These are phyloP conservation scores for Raffaelea ambrosiae DNA, from an alignment of 2,329 filamentous ascomycete genomes.

Conservation along the genomic window DNA sequence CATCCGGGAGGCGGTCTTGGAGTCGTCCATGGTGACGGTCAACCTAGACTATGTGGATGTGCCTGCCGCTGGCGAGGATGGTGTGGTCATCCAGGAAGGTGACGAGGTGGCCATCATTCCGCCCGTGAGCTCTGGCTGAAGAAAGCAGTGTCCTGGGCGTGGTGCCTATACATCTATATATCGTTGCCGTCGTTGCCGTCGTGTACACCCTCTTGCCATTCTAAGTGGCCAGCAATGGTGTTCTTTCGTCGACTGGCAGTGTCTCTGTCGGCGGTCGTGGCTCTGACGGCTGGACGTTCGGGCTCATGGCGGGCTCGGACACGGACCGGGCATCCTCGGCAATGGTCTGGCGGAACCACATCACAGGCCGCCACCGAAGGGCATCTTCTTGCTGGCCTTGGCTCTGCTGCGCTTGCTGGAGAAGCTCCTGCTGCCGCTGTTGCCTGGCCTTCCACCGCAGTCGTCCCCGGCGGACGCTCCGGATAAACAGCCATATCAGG, in stretches of 20 bases:
- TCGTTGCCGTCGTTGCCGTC: too few relatives aligned
- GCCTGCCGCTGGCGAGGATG: slow-evolving; percentile 26
- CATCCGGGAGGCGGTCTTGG: slow-evolving; percentile 59
- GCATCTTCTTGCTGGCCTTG: too few relatives aligned
- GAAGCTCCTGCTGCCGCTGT: too few relatives aligned
- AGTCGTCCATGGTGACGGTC: slow-evolving; percentile 67
- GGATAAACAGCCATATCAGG: slow-evolving; percentile 14
- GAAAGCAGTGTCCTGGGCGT: neutral
- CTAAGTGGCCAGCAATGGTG: slow-evolving; percentile 15
- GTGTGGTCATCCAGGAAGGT: slow-evolving; percentile 52
- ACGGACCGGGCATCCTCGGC: too few relatives aligned
- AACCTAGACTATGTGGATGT: slow-evolving; percentile 77
- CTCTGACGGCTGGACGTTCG: neutral
- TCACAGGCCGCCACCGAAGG: too few relatives aligned
- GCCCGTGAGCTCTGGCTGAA: slow-evolving; percentile 74
- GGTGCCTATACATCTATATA: too few relatives aligned
- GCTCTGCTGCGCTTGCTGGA: too few relatives aligned
- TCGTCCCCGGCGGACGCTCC: slow-evolving; percentile 2
- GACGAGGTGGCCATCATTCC: slow-evolving; percentile 86
- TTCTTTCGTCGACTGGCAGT: slow-evolving; percentile 7
- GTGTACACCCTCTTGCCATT: neutral
- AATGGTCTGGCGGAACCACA: too few relatives aligned
- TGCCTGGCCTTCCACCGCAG: neutral
- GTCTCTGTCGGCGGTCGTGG: neutral
- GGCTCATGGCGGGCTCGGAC: too few relatives aligned